Percentiles rank a stretch among this genome's conserved stretches.
Conservation (phyloP, 2,329 filamentous ascomycete species). For the Epichloe coenophiala region DNA sequence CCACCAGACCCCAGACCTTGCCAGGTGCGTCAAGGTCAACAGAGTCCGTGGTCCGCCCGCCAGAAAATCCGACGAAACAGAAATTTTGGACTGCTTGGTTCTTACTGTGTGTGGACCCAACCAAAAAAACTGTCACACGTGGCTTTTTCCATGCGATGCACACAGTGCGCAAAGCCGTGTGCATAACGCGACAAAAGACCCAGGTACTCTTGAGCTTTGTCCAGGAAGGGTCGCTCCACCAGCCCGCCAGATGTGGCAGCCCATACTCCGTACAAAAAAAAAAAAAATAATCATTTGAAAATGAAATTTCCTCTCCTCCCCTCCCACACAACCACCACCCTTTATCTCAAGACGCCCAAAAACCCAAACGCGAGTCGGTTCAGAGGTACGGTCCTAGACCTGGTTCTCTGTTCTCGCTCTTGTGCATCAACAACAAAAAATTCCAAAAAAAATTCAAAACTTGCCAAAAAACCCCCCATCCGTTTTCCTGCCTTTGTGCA, state of each 20-base stretch:
- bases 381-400: constrained; percentile 46
- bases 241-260: constrained; percentile 4
- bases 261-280: constrained; percentile 6
- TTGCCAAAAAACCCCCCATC: constrained; percentile 43
- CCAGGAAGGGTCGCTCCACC: constrained; percentile 11
- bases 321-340: constrained; percentile 34
- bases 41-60: too few species aligned
- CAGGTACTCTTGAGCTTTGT: neutral
- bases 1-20: too few species aligned
- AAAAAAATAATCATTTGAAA: constrained; percentile 20
- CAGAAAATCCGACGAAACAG: too few species aligned
- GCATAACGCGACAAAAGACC: neutral
- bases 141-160: too few species aligned
- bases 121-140: too few species aligned
- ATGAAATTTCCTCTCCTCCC: constrained; percentile 27
- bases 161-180: neutral
- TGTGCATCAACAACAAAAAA: constrained; percentile 38
- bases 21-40: too few species aligned
- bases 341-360: constrained; percentile 31
- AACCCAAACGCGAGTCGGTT: constrained; percentile 32
- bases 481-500: constrained; percentile 15
- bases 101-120: too few species aligned
- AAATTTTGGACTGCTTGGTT: too few species aligned
- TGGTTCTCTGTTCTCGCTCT: constrained; percentile 47
- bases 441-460: constrained; percentile 49